A percentile compares a stretch with the other conserved stretches of the same genome.
These are phyloP conservation scores for Trichopus zeylanicus DNA, from an alignment of 116 monocot genomes.

Conservation along the genomic window DNA sequence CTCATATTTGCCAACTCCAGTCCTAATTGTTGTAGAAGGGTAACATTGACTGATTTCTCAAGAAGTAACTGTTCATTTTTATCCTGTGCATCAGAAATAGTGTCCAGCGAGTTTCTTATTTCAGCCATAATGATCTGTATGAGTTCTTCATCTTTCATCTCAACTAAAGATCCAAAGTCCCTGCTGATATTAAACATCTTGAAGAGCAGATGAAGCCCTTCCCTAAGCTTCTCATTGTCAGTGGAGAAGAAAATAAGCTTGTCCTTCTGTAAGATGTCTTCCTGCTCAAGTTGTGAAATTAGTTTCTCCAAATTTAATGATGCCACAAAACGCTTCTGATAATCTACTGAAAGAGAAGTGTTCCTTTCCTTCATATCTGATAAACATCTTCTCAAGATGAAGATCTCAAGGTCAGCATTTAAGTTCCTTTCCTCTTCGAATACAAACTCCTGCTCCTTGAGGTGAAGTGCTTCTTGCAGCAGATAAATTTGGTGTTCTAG, in stretches of 20 bases:
- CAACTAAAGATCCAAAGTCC: constrained; percentile 10
- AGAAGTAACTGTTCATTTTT: constrained; percentile 27
- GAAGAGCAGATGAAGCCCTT: constrained; percentile 24
- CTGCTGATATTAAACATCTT: constrained; percentile 20
- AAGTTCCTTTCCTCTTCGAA: constrained; percentile 30
- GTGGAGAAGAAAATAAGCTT: constrained; percentile 16
- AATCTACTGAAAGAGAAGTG: constrained; percentile 21
- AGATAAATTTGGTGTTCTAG: constrained; percentile 30
- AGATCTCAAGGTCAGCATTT: constrained; percentile 29
- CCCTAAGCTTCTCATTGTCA: constrained; percentile 40
- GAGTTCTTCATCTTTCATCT: constrained; percentile 20
- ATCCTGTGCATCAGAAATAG: constrained; percentile 27
- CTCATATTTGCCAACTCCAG: constrained; percentile 27
- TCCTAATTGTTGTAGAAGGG: constrained; percentile 41
- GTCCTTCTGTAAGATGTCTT: constrained; percentile 21
- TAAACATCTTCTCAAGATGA: constrained; percentile 42
- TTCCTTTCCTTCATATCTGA: constrained; percentile 49
- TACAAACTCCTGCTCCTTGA: constrained; percentile 38
- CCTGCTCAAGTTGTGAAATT: constrained; percentile 33
- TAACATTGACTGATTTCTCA: constrained; percentile 37
- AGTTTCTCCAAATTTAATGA: constrained; percentile 19
- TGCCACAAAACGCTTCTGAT: constrained; percentile 22
- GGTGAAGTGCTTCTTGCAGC: constrained; percentile 27
- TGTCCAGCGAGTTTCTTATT: constrained; percentile 30
- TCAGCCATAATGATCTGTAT: constrained; percentile 23